phyloP scores from a whole-genome alignment of 352 stramenopile species.

The Phytophthora melonis region DNA sequence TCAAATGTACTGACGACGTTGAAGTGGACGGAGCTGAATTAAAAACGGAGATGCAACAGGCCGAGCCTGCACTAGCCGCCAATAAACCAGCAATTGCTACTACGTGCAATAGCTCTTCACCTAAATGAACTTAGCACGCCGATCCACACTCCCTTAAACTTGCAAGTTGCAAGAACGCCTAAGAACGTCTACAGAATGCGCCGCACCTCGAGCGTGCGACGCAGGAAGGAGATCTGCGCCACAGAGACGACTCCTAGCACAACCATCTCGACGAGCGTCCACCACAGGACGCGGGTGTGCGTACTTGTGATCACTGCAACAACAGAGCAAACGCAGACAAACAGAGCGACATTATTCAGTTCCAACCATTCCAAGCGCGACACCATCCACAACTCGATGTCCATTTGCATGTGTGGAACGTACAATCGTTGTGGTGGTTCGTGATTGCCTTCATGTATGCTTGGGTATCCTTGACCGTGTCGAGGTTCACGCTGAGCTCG shows the following conservation, averaged over 20 bases:
- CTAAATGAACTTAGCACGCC: neutral
- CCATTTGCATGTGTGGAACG: neutral
- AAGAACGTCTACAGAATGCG: slow-evolving; percentile 85
- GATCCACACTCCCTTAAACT: neutral
- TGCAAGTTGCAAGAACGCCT: no score
- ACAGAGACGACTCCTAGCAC: slow-evolving; percentile 75
- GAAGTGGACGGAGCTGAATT: neutral
- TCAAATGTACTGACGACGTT: neutral
- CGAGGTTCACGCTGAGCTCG: slow-evolving; percentile 84
- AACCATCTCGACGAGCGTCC: slow-evolving; percentile 80
- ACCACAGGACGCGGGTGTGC: slow-evolving; percentile 86
- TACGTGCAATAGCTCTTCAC: neutral
- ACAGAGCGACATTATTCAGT: slow-evolving; percentile 9
- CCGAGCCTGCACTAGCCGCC: no score
- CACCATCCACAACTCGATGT: neutral
- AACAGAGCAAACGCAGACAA: slow-evolving; percentile 8
- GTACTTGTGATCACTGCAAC: slow-evolving; percentile 83
- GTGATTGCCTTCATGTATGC: slow-evolving; percentile 90
- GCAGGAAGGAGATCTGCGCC: slow-evolving; percentile 87
- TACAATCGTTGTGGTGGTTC: slow-evolving; percentile 80
- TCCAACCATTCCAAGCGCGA: neutral
- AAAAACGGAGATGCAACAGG: no score
- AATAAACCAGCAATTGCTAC: no score
- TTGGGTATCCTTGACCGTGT: slow-evolving; percentile 90
- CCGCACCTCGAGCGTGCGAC: slow-evolving; percentile 85